phyloP scores from a whole-genome alignment of 495 filamentous ascomycete genomes.

The Annulohypoxylon nitens region DNA sequence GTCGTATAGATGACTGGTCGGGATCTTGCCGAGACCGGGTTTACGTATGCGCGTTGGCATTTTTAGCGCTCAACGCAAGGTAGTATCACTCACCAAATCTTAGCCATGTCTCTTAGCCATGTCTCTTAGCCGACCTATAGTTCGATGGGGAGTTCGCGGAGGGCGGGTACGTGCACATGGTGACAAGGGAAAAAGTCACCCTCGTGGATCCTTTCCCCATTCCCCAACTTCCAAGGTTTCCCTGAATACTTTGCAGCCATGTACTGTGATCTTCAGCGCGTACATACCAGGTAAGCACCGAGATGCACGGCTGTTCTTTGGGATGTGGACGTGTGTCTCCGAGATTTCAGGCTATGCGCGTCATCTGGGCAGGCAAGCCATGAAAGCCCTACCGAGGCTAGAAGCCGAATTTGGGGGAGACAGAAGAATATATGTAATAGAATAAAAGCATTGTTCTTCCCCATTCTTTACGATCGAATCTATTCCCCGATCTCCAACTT shows the following conservation, averaged over 20 bases:
- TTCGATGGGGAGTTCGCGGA: neutral
- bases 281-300: neutral
- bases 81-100: slow-evolving; percentile 16
- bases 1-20: slow-evolving; percentile 17
- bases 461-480: neutral
- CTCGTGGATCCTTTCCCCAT: slow-evolving; percentile 17
- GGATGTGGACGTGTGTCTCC: neutral
- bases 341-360: slow-evolving; percentile 45
- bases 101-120: neutral
- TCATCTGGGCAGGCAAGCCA: slow-evolving; percentile 19
- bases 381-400: slow-evolving; percentile 1
- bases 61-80: neutral
- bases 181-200: slow-evolving; percentile 18
- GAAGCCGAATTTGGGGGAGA: slow-evolving; percentile 26
- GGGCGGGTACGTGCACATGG: slow-evolving; percentile 33
- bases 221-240: slow-evolving; percentile 4
- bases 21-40: slow-evolving; percentile 28
- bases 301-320: slow-evolving; percentile 11
- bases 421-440: neutral
- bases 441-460: slow-evolving; percentile 28
- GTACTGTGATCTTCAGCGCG: slow-evolving; percentile 31
- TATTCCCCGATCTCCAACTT: slow-evolving; percentile 13
- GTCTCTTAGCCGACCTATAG: neutral
- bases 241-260: slow-evolving; percentile 2
- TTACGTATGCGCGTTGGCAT: neutral